Base-by-base conservation (phyloP, 306 rosid genomes). In the Cicer arietinum region DNA sequence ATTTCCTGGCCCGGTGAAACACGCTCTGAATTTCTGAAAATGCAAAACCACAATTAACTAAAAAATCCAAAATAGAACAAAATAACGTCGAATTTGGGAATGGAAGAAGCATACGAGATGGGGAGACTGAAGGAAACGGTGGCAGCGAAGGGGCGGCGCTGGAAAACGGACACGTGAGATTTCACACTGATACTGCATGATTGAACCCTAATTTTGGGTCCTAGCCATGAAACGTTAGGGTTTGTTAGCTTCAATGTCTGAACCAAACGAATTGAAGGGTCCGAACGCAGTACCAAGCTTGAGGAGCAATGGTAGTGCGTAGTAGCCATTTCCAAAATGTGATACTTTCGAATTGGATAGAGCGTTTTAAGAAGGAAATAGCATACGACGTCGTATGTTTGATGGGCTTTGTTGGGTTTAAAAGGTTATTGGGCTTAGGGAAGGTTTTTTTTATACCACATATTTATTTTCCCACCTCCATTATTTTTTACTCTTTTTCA, bases 61-160 rank as follows among this genome's bases (percentile, higher is more conserved):
- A 70, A 85, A 86, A 86, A 82, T 71, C 69, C 78, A 14, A 77
- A 77, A 48, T 4, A 40, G 52, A 69, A n/a, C 13, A 76, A 69
- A 50, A 6, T 1, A 58, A 65, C 25, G 14, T 6, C 6, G 18
- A 77, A 75, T 57, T 53, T 61, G 60, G 58, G 44, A 57, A 8
- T 10, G 6, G 17, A 13, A 7, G 57, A n/a, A 44, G 60, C 85
- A 85, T 86, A 92, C 96, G 88, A 84, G 2, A 85, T 90, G 20
- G 96, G 94, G 69, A 92, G 94, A 85, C 91, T 86, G 66, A 77
- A 46, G 56, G 90, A 78, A 73, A 83, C 82, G 37, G 82, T 71
- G 81, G 90, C 80, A 3, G 84, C 67, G 47, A 80, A 18, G 25
- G 84, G 81, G 1, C 77, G 93, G 82, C 62, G 80, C 14, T 65